phyloP scores from a whole-genome alignment of 257 asterid genomes.

The Parsonsia alboflavescens region DNA sequence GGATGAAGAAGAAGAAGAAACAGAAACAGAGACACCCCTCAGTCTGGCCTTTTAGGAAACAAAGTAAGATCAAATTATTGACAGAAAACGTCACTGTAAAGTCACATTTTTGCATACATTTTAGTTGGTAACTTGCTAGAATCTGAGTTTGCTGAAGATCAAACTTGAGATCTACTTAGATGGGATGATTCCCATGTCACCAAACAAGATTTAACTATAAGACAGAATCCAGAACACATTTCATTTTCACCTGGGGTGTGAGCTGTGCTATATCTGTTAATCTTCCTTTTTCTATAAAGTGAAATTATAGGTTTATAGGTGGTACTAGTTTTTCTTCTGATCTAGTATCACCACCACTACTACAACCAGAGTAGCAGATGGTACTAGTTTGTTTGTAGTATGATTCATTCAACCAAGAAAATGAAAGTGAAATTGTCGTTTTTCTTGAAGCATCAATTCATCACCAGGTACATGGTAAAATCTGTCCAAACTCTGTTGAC shows the following conservation, averaged over 20 bases:
- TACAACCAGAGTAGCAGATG: background rate
- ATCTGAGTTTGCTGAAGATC: background rate
- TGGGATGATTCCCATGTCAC: too few relatives aligned
- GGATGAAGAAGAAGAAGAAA: slow-evolving; percentile 50
- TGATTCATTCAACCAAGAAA: background rate
- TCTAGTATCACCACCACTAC: background rate
- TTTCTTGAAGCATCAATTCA: background rate
- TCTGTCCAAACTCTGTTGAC: background rate
- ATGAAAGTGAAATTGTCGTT: background rate
- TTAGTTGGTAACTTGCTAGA: background rate
- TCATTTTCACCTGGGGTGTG: background rate
- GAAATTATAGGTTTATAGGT: background rate
- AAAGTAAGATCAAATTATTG: background rate
- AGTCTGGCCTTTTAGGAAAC: slow-evolving; percentile 17
- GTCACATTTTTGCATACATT: background rate
- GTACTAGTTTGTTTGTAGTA: background rate
- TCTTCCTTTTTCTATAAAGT: background rate
- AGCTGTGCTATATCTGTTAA: background rate
- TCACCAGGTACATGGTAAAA: background rate
- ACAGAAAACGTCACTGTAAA: background rate
- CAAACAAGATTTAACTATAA: background rate
- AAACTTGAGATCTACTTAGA: too few relatives aligned
- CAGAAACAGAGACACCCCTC: slow-evolving; percentile 1
- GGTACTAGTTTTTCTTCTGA: background rate
- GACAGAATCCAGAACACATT: background rate